These are phyloP conservation scores for Colletotrichum shisoi DNA, from an alignment of 2,329 filamentous ascomycete species.

Conservation along the genomic window DNA sequence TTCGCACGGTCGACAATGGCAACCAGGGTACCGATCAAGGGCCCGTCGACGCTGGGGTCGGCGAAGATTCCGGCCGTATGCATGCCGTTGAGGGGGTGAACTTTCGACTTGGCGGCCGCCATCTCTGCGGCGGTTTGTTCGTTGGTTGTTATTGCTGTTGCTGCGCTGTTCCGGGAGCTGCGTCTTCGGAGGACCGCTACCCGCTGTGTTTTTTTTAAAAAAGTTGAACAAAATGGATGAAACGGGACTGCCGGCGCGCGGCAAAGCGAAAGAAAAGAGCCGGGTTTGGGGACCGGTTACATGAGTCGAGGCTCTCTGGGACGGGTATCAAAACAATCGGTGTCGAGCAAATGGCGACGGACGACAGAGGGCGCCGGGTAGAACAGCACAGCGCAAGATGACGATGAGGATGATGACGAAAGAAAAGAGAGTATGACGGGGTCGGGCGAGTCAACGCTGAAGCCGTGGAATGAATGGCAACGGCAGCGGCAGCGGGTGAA, in stretches of 20 bases:
- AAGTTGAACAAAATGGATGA: neutral
- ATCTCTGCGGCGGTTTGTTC: slow-evolving; percentile 39
- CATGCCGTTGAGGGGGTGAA: slow-evolving; percentile 66
- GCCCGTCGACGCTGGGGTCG: slow-evolving; percentile 91
- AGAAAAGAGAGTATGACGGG: slow-evolving; percentile 21
- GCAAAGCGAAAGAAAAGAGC: slow-evolving; percentile 6
- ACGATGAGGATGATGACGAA: slow-evolving; percentile 29
- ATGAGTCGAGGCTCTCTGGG: slow-evolving; percentile 8
- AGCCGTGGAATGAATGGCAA: slow-evolving; percentile 36
- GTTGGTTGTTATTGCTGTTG: slow-evolving; percentile 27
- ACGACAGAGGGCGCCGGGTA: slow-evolving; percentile 11
- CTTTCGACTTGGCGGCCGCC: slow-evolving; percentile 64
- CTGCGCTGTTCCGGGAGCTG: neutral
- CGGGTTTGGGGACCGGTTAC: neutral
- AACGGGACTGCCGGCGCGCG: slow-evolving; percentile 12
- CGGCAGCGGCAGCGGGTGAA: slow-evolving; percentile 21
- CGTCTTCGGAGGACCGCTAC: slow-evolving; percentile 23
- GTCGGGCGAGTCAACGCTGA: slow-evolving; percentile 24
- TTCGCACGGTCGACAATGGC: slow-evolving; percentile 93
- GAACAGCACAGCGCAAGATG: slow-evolving; percentile 12
- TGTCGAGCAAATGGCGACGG: slow-evolving; percentile 12
- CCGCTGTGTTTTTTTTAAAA: slow-evolving; percentile 1
- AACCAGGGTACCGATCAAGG: slow-evolving; percentile 90
- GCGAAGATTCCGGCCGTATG: slow-evolving; percentile 94
- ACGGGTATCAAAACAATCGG: slow-evolving; percentile 32